Conservation (phyloP, 2,329 filamentous ascomycete species). For the Pestalotiopsis sp. region DNA sequence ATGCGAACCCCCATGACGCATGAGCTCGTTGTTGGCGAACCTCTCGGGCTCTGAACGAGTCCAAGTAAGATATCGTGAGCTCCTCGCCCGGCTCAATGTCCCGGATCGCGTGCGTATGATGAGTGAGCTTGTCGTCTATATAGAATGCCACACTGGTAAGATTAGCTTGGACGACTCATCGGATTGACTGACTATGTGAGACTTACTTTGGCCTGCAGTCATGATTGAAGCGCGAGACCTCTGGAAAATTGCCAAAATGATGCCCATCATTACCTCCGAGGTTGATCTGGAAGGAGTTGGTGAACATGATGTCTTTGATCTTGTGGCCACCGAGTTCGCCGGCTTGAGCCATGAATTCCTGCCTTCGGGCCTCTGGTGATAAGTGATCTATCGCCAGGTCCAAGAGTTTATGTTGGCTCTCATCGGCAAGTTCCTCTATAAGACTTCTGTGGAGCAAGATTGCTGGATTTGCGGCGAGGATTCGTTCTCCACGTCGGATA, state of each 20-base stretch:
- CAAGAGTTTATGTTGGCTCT: constrained; percentile 21
- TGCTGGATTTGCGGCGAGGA: constrained; percentile 24
- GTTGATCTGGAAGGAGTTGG: constrained; percentile 28
- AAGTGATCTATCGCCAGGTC: constrained; percentile 23
- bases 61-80: constrained; percentile 43
- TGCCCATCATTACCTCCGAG: constrained; percentile 17
- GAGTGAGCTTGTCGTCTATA: constrained; percentile 37
- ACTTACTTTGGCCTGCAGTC: constrained; percentile 42
- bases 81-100: constrained; percentile 37
- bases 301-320: constrained; percentile 27
- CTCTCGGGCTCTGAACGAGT: constrained; percentile 32
- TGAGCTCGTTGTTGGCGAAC: constrained; percentile 32
- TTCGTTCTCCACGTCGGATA: constrained; percentile 24
- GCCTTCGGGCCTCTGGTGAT: constrained; percentile 16
- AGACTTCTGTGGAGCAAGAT: constrained; percentile 24
- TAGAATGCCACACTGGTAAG: constrained; percentile 32
- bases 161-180: not conserved
- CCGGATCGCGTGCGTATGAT: constrained; percentile 38
- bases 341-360: constrained; percentile 22
- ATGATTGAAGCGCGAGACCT: constrained; percentile 42
- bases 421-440: constrained; percentile 21
- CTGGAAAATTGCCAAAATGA: constrained; percentile 35
- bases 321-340: constrained; percentile 26
- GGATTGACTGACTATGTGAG: not conserved
- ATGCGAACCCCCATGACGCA: constrained; percentile 41